Evolutionary conservation across 2,329 filamentous ascomycete genomes (phyloP), one percentile per base, ranked within the genome.

Genomic region (Exophiala calicioides): DNA sequence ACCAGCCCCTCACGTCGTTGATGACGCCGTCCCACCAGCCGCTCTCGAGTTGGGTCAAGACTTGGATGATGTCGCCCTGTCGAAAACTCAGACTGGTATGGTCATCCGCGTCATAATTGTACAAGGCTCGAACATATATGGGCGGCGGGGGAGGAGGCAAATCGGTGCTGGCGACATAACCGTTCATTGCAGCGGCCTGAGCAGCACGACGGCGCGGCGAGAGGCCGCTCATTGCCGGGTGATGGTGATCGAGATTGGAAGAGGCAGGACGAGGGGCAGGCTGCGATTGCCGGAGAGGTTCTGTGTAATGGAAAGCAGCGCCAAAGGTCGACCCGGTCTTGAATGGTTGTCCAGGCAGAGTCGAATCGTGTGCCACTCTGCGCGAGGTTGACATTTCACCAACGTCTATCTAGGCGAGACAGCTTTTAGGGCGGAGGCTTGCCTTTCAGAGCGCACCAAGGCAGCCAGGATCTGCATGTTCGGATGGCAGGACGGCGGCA

Each of bases 11-110:
- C 59, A 95, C 87, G 49, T 90, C 89, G 63, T 96, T 93, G 66
- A 98, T 95, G 45, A 98, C 89, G 37, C 93, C 93, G 72, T 98
- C 93, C 93, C 93, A 98, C 93, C 93, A 98, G 46, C 93, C 93
- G 62, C 90, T 97, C 69, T 98, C 93, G 47, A 97, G 78, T 71
- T 96, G 91, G 42, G 93, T 98, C 61, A 98, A 91, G 60, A 98
- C 93, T 72, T 97, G 91, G 62, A 98, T 98, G 58, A 97, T 84
- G 71, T 98, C 93, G 63, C 93, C 93, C 68, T 95, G 87, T 61
- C 89, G 88, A 70, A 98, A 98, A 71, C 90, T 97, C 65, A 98
- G 74, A 72, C 90, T 96, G 36, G 91, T 97, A 61, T 89, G 84
- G 70, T 98, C 93, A 72, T 98, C 91, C 63, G 93, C 89, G 65